Evolutionary conservation across 305 asterid genomes (phyloP), one percentile per base, ranked within the genome.

Genomic region (Rubia balearica): DNA sequence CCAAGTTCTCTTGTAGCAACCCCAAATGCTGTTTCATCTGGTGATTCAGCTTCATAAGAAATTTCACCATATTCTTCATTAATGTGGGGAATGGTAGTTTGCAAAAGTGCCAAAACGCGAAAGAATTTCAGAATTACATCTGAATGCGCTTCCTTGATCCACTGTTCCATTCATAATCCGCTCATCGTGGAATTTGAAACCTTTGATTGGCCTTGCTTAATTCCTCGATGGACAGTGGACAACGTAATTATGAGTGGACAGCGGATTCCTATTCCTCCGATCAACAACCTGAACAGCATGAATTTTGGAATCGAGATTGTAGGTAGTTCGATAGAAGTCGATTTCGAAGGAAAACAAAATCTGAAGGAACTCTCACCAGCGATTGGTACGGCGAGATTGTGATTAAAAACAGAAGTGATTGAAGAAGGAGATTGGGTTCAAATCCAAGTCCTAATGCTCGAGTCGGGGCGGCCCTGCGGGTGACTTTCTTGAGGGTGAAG

Each of bases 1-100:
- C 99, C 99, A 71, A 94, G 85, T 81, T 91, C 98, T 78, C 89
- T 86, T 38, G 98, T 95, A 68, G 99, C 92, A 81, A 91, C 84
- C 59, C 91, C 99, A 78, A 91, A 94, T 10, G 98, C 97, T 70
- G 98, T 89, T 82, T 94, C 99, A 83, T 94, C 99, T 0, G 97
- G 99, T 11, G 98, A 94, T 85, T 94, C 99, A 12, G 98, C 98
- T 85, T 91, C 99, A 68, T 91, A 94, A 9, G 87, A 72, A 73
- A 90, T 85, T 73, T 88, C 87, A 46, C 87, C 83, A 1, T 89
- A 79, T 77, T 83, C 88, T 73, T 80, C 69, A 80, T 82, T 68
- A 59, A 89, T 84, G 59, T 94, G 98, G 10, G 99, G 96, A 83
- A 94, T 91, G 70, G 95, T 98, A 2, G 97, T 94, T 72, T 94